Evolutionary conservation across 2,329 filamentous ascomycete genomes (phyloP), one percentile per base, ranked within the genome.

Genomic region (Zymoseptoria brevis): DNA sequence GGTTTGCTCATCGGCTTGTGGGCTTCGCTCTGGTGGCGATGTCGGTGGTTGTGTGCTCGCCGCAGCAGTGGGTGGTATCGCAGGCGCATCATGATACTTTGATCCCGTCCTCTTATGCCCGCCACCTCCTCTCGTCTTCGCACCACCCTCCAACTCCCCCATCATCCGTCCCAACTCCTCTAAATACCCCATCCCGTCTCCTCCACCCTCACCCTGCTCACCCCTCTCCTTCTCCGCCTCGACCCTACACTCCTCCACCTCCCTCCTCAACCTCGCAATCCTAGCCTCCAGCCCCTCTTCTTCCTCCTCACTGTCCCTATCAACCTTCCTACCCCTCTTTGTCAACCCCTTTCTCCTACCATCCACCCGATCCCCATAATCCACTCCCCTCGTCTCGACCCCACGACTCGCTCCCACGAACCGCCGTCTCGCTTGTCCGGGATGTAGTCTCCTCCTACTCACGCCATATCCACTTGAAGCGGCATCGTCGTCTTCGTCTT

Each of bases 331-430:
- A 88, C 85, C 70, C 70, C 71, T 57, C 13, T 68, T 86, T 66
- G 85, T 86, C 77, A 96, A 96, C 22, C 90, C 90, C 74, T 88
- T 90, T 63, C 89, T 84, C 73, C 93, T 93, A 53, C 85, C 85
- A 60, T 85, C 86, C 45, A 97, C 86, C 56, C 92, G 87, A 74
- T 96, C 92, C 2, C 92, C 96, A 73, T 96, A 94, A 74, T 96
- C 90, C 22, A 88, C 89, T 21, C 87, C 85, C 55, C 82, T 81
- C 5, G 90, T 87, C 70, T 96, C 88, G 30, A 96, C 84, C 49
- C 84, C 82, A 8, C 63, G 57, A 45, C 67, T 66, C 24, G 88
- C 80, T 2, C 89, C 86, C 57, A 87, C 80, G 72, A 99, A 99
- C 50, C 86, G 84, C 30, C 83, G 85, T 58, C 93, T 87, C 50